A percentile compares a stretch with the other conserved stretches of the same genome.
phyloP scores from a whole-genome alignment of 177 flowering plant genomes.

The Tripterygium wilfordii region DNA sequence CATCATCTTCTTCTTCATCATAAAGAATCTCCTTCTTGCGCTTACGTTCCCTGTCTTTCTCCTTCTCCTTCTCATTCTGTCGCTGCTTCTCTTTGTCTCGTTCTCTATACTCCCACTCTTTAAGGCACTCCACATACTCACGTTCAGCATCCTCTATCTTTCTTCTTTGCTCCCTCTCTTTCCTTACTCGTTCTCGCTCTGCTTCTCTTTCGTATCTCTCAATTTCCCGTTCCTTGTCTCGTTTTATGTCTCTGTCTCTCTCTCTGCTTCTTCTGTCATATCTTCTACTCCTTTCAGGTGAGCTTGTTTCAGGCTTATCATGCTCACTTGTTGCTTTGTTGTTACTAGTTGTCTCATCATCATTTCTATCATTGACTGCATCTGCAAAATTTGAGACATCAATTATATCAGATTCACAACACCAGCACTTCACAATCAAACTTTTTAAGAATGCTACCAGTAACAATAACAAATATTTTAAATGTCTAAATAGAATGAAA shows the following conservation, averaged over 20 bases:
- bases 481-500: background rate
- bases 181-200: slow-evolving; percentile 82
- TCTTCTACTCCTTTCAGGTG: slow-evolving; percentile 76
- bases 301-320: slow-evolving; percentile 59
- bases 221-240: slow-evolving; percentile 87
- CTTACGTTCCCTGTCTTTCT: slow-evolving; percentile 84
- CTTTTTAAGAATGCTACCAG: too few relatives aligned
- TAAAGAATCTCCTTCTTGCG: slow-evolving; percentile 68
- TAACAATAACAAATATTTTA: too few relatives aligned
- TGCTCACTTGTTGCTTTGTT: slow-evolving; percentile 52
- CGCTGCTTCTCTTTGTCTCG: slow-evolving; percentile 77
- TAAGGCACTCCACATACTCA: slow-evolving; percentile 66
- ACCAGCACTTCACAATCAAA: too few relatives aligned
- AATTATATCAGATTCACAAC: too few relatives aligned
- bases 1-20: slow-evolving; percentile 87
- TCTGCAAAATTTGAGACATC: slow-evolving; percentile 43
- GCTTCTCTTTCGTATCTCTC: slow-evolving; percentile 93
- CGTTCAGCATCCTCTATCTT: slow-evolving; percentile 88
- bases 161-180: slow-evolving; percentile 81
- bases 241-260: slow-evolving; percentile 64
- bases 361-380: slow-evolving; percentile 66
- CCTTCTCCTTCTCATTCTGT: slow-evolving; percentile 77
- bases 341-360: slow-evolving; percentile 67
- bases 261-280: slow-evolving; percentile 76
- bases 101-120: slow-evolving; percentile 95